A percentile compares a stretch with the other conserved stretches of the same genome.
Conservation (phyloP, 805 yeast species). For the Metschnikowia orientalis region DNA sequence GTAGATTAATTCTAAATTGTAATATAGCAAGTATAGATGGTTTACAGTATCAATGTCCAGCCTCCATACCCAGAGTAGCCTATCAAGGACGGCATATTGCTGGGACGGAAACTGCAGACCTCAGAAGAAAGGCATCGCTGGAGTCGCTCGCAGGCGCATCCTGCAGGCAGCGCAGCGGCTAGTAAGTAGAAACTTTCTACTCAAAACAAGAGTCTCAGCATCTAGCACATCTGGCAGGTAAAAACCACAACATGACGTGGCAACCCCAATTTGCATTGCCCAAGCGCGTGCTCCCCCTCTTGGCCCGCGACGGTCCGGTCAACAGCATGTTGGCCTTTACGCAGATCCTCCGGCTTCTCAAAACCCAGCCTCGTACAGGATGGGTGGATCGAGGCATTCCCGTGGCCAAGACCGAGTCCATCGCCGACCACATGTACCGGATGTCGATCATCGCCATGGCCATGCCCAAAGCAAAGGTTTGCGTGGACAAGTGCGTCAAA, state of each 20-base stretch:
- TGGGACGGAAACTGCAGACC: too few relatives aligned
- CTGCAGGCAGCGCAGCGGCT: too few relatives aligned
- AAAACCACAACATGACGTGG: conserved; percentile 35
- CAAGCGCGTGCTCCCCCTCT: conserved; percentile 33
- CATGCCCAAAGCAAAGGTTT: conserved; percentile 49
- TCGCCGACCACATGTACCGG: conserved; percentile 94
- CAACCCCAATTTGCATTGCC: conserved; percentile 54
- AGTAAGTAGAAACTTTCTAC: too few relatives aligned
- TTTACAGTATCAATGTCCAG: too few relatives aligned
- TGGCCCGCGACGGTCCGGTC: conserved; percentile 28
- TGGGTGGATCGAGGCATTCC: conserved; percentile 72
- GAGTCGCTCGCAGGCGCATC: too few relatives aligned
- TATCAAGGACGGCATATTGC: too few relatives aligned
- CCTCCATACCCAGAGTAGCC: too few relatives aligned
- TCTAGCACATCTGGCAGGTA: too few relatives aligned
- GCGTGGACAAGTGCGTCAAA: conserved; percentile 68
- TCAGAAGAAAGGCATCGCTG: too few relatives aligned
- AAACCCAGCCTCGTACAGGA: conserved; percentile 85
- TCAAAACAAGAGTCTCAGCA: too few relatives aligned
- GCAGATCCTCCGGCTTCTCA: conserved; percentile 67
- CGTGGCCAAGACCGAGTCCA: conserved; percentile 56
- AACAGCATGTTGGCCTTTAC: conserved; percentile 55
- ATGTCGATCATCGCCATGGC: conserved; percentile 82
- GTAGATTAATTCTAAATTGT: too few relatives aligned
- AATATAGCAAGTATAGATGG: too few relatives aligned